phyloP scores from a whole-genome alignment of 805 yeast genomes.

The Candida xyloterini region DNA sequence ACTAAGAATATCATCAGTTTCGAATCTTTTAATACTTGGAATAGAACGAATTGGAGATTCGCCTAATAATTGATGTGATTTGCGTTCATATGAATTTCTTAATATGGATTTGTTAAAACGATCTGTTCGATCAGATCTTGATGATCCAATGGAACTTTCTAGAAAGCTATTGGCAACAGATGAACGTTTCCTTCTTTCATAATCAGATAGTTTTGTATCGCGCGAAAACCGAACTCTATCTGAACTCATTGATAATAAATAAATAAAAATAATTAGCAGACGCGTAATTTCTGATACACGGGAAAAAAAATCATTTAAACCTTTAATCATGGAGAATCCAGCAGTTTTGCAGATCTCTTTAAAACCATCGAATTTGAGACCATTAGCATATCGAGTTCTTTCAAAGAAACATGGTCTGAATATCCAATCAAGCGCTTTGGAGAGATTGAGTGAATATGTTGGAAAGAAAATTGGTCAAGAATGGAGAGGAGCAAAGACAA shows the following conservation, averaged over 20 bases:
- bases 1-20: constrained; percentile 20
- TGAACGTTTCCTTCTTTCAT: constrained; percentile 18
- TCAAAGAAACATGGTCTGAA: constrained; percentile 92
- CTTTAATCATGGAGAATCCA: constrained; percentile 28
- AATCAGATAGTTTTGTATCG: constrained; percentile 17
- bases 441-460: constrained; percentile 66
- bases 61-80: constrained; percentile 27
- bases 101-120: neutral
- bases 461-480: constrained; percentile 79
- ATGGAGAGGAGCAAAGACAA: constrained; percentile 72
- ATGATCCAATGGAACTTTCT: constrained; percentile 2
- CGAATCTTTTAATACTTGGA: constrained; percentile 11
- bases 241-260: neutral
- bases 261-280: constrained; percentile 6
- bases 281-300: constrained; percentile 10
- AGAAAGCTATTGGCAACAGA: constrained; percentile 16
- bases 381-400: constrained; percentile 83
- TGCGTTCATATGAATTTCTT: constrained; percentile 6
- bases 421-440: constrained; percentile 81
- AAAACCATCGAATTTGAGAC: constrained; percentile 80
- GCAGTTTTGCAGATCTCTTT: constrained; percentile 70
- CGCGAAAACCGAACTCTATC: constrained; percentile 20
- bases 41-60: constrained; percentile 29
- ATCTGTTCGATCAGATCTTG: constrained; percentile 1
- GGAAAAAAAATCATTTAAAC: neutral